A percentile compares a stretch with the other conserved stretches of the same genome.
Conservation (phyloP, 306 rosid genomes). For the Lablab purpureus region DNA sequence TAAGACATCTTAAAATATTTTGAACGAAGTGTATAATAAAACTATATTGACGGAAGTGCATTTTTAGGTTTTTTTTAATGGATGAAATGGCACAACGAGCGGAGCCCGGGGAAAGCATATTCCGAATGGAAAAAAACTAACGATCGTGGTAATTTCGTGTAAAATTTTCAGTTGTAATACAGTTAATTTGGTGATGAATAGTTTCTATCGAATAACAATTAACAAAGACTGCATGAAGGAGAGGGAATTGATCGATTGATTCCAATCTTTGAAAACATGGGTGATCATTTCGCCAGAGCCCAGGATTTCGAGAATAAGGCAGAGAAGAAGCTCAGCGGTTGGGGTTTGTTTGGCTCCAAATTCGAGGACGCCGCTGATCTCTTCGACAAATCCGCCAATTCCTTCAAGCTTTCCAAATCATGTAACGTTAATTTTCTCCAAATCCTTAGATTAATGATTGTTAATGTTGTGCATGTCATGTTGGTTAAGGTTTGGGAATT, state of each 20-base stretch:
- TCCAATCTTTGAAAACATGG: conserved; percentile 54
- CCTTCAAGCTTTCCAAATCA: conserved; percentile 84
- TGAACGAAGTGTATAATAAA: too few species aligned
- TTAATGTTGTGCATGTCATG: background rate
- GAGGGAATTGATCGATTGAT: conserved; percentile 21
- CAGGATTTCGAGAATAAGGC: conserved; percentile 83
- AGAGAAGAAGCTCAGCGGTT: conserved; percentile 80
- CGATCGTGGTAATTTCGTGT: background rate
- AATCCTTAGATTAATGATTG: background rate
- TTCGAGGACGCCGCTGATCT: conserved; percentile 91
- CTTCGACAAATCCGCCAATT: conserved; percentile 88
- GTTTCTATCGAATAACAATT: background rate
- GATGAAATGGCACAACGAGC: background rate
- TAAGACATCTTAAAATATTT: too few species aligned
- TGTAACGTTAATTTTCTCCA: conserved; percentile 49
- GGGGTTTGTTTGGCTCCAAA: conserved; percentile 93
- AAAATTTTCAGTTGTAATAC: background rate
- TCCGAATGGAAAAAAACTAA: background rate
- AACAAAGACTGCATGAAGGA: background rate
- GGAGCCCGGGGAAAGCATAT: background rate
- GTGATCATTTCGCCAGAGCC: conserved; percentile 75
- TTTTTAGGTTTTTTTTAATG: background rate
- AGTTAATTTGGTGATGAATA: conserved; percentile 17
- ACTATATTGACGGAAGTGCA: background rate
- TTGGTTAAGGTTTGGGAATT: background rate